A percentile compares a stretch with the other conserved stretches of the same genome.
Evolutionary conservation across 306 rosid species (phyloP).

Genomic region (Nissolia schottii): DNA sequence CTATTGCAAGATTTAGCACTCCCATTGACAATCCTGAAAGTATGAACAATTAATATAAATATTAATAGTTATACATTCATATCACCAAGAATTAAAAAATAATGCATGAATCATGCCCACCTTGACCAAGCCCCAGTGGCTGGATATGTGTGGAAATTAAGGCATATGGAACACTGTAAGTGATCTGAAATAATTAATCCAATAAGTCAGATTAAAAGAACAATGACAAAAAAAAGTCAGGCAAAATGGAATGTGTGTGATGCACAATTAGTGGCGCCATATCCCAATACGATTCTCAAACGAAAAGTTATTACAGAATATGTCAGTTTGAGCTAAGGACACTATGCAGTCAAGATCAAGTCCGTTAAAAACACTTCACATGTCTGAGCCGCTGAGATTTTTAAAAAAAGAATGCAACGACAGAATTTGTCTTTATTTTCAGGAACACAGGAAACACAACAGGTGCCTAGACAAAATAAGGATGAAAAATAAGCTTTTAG

Average conservation of each 20-base stretch:
- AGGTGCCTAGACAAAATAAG: background rate
- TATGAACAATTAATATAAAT: constrained; percentile 27
- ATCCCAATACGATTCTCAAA: constrained; percentile 4
- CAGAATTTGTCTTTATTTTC: background rate
- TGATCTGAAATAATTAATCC: constrained; percentile 61
- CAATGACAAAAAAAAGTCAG: background rate
- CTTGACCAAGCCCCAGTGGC: constrained; percentile 93
- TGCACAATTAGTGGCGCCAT: background rate
- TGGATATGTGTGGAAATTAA: constrained; percentile 73
- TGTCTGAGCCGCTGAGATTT: background rate
- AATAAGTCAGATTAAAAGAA: constrained; percentile 23
- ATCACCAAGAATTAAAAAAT: constrained; percentile 12
- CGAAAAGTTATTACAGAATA: background rate
- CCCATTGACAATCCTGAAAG: constrained; percentile 92
- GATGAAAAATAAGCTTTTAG: constrained; percentile 21
- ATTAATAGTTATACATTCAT: constrained; percentile 16
- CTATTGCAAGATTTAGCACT: constrained; percentile 86
- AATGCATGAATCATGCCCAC: constrained; percentile 33
- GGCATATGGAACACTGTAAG: constrained; percentile 93
- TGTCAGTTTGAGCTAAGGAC: background rate
- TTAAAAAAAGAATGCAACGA: constrained; percentile 4
- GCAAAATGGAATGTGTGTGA: background rate
- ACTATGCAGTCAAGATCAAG: constrained; percentile 10
- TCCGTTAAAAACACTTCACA: constrained; percentile 8
- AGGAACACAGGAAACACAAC: background rate